Conservation (phyloP, 2,329 filamentous ascomycete genomes). For the Colletotrichum echinochloae region DNA sequence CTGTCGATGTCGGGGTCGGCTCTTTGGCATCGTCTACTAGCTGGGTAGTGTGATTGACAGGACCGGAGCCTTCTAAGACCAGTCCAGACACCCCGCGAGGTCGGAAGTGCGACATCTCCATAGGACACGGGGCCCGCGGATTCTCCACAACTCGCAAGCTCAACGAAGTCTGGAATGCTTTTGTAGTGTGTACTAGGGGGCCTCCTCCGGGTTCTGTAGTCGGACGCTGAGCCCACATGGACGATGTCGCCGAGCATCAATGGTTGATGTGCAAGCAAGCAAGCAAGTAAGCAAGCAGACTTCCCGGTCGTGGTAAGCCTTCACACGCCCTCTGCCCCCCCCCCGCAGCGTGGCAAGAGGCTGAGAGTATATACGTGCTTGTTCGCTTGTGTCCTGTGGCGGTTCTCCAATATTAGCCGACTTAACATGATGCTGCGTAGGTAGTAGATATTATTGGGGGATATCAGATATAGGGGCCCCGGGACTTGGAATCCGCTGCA, state of each 20-base stretch:
- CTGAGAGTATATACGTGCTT: too few species aligned
- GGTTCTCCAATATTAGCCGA: background rate
- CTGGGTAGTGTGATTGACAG: background rate
- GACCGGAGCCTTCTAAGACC: background rate
- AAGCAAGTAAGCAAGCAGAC: background rate
- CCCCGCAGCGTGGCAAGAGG: too few species aligned
- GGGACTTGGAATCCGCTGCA: slow-evolving; percentile 38
- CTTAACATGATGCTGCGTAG: background rate
- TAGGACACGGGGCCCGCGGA: background rate
- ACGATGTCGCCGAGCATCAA: slow-evolving; percentile 19
- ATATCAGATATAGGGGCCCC: slow-evolving; percentile 40
- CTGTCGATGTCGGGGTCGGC: background rate
- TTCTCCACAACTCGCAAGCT: slow-evolving; percentile 7
- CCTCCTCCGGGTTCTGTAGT: background rate
- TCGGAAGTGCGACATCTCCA: slow-evolving; percentile 24
- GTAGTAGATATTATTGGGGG: slow-evolving; percentile 31
- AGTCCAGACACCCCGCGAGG: slow-evolving; percentile 29
- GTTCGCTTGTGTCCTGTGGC: background rate
- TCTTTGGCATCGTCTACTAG: background rate
- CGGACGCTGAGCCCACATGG: background rate
- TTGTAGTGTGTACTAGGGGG: background rate
- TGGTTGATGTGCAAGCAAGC: background rate
- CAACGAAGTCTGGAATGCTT: slow-evolving; percentile 18
- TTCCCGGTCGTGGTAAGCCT: background rate
- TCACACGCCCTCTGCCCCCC: background rate